Evolutionary conservation across 768 basidiomycete genomes (phyloP), one percentile per base, ranked within the genome.

Genomic region (Phlebiopsis gigantea): DNA sequence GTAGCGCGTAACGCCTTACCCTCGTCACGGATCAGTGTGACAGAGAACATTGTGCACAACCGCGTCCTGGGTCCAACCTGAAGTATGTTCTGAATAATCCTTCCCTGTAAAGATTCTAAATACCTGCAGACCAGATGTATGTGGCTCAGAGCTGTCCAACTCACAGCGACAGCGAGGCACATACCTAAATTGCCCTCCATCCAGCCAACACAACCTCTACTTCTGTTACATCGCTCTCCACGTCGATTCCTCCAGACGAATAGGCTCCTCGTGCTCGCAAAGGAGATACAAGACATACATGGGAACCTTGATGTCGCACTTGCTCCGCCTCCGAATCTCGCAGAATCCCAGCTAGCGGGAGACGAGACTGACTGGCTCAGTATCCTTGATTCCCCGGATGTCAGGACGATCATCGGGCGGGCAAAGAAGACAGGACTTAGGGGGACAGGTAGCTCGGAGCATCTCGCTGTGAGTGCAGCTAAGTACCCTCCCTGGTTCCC

Each of bases 401-500:
- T 45, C 24, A 45, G 19, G 44, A 45, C 44, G 19, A 19, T 45
- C 10, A 2, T 45, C 10, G 14, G 24, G 12, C n/a, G 44, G 34
- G 34, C 34, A 3, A 10, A 39, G 17, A 17, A 39, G 17, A 2
- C 34, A 39, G 34, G 34, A 10, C 8, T 12, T 9, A 2, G 12
- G 15, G 5, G 5, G 44, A 45, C 21, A 19, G 44, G n/a, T 19
- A 45, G 9, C 5, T 19, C 24, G 44, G 24, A 45, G 44, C 44
- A 45, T 10, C 19, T 25, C n/a, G 7, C 19, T 5, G 44, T 25
- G 4, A 19, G 4, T 4, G 19, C n/a, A 19, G 24, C 44, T 10
- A 45, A 5, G 9, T 41, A 17, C 5, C 49, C 58, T 2, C 41
- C 54, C 1, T 56, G 57, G 55, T 44, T 60, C 7, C 48, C 46